A percentile compares a stretch with the other conserved stretches of the same genome.
Evolutionary conservation across 495 filamentous ascomycete species (phyloP).

Genomic region (Penicillium turbatum): DNA sequence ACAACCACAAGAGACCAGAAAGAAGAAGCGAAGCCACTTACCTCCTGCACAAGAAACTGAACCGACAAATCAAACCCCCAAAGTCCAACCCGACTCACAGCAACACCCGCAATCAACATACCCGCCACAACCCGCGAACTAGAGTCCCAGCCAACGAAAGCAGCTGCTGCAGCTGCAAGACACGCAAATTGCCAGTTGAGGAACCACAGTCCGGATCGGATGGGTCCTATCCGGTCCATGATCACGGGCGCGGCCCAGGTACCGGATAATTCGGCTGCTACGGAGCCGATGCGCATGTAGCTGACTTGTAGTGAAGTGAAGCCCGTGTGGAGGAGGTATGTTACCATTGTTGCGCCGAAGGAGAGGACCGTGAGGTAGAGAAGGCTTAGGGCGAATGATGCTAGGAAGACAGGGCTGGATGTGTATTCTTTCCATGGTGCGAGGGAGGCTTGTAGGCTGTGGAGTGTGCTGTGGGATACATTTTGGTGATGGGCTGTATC

Average conservation of each 20-base stretch:
- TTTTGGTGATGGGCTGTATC: too few species aligned
- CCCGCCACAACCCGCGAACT: slow-evolving; percentile 34
- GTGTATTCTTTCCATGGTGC: too few species aligned
- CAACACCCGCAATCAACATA: slow-evolving; percentile 48
- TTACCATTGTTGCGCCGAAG: slow-evolving; percentile 39
- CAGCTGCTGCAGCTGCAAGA: slow-evolving; percentile 39
- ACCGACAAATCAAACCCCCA: slow-evolving; percentile 65
- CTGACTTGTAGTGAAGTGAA: slow-evolving; percentile 36
- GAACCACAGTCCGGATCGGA: slow-evolving; percentile 52
- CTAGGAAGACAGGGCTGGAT: slow-evolving; percentile 31
- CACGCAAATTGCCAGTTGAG: slow-evolving; percentile 57
- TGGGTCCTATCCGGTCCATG: slow-evolving; percentile 44
- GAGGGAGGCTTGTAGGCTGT: slow-evolving; percentile 28
- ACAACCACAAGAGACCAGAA: too few species aligned
- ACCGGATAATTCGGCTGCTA: slow-evolving; percentile 43
- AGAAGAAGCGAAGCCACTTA: slow-evolving; percentile 23
- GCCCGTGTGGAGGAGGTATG: slow-evolving; percentile 36
- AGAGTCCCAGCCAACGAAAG: slow-evolving; percentile 25
- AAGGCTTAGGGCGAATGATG: slow-evolving; percentile 34
- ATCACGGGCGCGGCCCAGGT: slow-evolving; percentile 48
- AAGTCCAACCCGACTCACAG: slow-evolving; percentile 58
- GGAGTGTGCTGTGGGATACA: too few species aligned
- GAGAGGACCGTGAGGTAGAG: slow-evolving; percentile 45
- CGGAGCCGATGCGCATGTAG: slow-evolving; percentile 32
- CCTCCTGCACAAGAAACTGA: slow-evolving; percentile 64